Evolutionary conservation across 2,329 filamentous ascomycete genomes (phyloP).

Genomic region (Beauveria sp.): DNA sequence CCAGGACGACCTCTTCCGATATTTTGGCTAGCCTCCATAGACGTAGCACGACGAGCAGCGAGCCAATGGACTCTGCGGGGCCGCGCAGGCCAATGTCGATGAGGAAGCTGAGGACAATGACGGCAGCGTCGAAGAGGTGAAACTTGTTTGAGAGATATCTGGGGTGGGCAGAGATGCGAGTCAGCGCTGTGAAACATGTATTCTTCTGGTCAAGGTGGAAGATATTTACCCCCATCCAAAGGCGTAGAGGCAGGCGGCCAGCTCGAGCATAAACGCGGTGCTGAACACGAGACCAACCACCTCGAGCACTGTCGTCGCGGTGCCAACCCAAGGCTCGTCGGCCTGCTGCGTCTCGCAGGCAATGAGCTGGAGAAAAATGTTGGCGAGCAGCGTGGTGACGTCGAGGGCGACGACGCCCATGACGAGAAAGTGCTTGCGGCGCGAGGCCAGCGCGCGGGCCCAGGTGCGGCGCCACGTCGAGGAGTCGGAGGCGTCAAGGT

Average conservation of each 20-base stretch:
- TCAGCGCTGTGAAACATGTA: neutral
- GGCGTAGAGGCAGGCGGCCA: constrained; percentile 50
- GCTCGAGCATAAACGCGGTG: constrained; percentile 56
- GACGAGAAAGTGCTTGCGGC: constrained; percentile 37
- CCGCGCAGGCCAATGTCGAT: constrained; percentile 55
- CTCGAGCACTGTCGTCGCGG: constrained; percentile 34
- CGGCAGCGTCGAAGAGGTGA: constrained; percentile 55
- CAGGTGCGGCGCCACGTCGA: neutral
- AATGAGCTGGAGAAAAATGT: constrained; percentile 41
- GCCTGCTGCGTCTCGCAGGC: constrained; percentile 37
- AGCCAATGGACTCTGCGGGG: constrained; percentile 54
- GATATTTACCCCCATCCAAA: constrained; percentile 49
- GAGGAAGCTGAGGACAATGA: constrained; percentile 55
- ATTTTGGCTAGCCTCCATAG: constrained; percentile 66
- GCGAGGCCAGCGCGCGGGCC: constrained; percentile 24
- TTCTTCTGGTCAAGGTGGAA: too few relatives aligned
- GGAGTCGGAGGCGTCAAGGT: neutral
- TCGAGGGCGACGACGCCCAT: constrained; percentile 38
- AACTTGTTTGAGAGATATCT: constrained; percentile 54
- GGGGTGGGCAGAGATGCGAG: neutral
- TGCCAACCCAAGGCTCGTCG: constrained; percentile 34
- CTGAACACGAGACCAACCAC: constrained; percentile 52
- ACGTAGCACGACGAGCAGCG: constrained; percentile 58
- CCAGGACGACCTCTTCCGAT: constrained; percentile 58
- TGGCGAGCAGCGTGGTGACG: constrained; percentile 36